These are phyloP conservation scores for Fusarium sp. DNA, from an alignment of 2,329 filamentous ascomycete genomes.

Conservation along the genomic window DNA sequence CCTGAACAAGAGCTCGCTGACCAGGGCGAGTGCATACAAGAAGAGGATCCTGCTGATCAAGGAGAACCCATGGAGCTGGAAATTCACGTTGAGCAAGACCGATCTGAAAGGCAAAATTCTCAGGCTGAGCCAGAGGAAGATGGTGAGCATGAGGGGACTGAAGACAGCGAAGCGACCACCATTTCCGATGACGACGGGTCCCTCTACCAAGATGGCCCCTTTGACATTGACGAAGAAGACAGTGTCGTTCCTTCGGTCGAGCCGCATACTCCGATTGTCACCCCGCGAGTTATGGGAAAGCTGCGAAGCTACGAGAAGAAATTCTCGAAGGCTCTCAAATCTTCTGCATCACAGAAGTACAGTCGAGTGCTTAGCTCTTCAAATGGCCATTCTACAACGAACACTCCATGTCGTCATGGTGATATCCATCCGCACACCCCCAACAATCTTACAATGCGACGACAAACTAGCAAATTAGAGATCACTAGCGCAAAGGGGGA, in stretches of 20 bases:
- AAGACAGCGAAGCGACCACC: neutral
- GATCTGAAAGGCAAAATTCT: neutral
- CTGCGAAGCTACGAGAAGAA: neutral
- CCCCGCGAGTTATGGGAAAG: neutral
- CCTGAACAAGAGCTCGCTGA: neutral
- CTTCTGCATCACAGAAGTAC: fast-evolving
- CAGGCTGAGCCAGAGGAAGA: neutral
- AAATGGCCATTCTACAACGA: no score
- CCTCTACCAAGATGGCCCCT: neutral
- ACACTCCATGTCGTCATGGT: no score
- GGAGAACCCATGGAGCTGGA: neutral
- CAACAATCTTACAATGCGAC: neutral
- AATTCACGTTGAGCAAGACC: neutral
- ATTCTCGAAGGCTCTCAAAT: fast-evolving
- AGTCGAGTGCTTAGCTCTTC: neutral
- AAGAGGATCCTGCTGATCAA: neutral
- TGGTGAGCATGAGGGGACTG: neutral
- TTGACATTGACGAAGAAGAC: neutral
- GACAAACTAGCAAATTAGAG: neutral
- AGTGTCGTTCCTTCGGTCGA: neutral
- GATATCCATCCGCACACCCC: neutral
- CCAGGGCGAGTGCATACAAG: neutral
- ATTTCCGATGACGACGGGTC: neutral
- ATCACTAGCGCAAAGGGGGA: neutral
- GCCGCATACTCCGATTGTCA: neutral